These are phyloP conservation scores for Elsinoe ampelina DNA, from an alignment of 2,329 filamentous ascomycete genomes.

Conservation along the genomic window DNA sequence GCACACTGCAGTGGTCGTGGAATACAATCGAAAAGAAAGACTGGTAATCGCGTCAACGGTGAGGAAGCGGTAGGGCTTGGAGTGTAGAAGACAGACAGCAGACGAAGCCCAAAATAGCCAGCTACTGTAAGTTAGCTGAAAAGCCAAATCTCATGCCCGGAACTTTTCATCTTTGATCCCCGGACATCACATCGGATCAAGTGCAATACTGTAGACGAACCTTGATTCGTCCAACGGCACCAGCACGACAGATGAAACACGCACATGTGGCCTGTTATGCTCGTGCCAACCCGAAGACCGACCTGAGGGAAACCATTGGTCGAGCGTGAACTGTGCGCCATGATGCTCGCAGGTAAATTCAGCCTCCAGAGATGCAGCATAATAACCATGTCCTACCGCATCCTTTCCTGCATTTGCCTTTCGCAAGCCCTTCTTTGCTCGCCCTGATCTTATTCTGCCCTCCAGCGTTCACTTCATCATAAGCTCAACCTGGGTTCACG, in stretches of 20 bases:
- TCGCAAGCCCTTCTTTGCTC: background rate
- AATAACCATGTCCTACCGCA: background rate
- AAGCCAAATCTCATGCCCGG: background rate
- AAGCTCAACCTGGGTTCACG: background rate
- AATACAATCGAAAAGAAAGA: background rate
- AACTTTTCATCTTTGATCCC: background rate
- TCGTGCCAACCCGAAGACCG: background rate
- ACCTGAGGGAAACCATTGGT: background rate
- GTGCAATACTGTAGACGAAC: background rate
- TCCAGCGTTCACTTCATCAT: background rate
- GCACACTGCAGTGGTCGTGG: background rate
- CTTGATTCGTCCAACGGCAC: constrained; percentile 3
- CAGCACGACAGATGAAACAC: constrained; percentile 8
- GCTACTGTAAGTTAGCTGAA: background rate
- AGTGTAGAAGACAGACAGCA: background rate
- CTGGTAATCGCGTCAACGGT: background rate
- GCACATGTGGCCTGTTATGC: constrained; percentile 5
- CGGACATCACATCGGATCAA: constrained; percentile 1
- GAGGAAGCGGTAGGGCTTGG: background rate
- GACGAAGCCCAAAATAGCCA: background rate
- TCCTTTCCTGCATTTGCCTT: background rate
- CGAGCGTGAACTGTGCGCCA: background rate
- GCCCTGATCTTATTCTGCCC: background rate
- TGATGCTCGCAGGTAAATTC: background rate
- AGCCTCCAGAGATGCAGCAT: background rate